Conservation (phyloP, 805 yeast genomes). For the Brettanomyces nanus region DNA sequence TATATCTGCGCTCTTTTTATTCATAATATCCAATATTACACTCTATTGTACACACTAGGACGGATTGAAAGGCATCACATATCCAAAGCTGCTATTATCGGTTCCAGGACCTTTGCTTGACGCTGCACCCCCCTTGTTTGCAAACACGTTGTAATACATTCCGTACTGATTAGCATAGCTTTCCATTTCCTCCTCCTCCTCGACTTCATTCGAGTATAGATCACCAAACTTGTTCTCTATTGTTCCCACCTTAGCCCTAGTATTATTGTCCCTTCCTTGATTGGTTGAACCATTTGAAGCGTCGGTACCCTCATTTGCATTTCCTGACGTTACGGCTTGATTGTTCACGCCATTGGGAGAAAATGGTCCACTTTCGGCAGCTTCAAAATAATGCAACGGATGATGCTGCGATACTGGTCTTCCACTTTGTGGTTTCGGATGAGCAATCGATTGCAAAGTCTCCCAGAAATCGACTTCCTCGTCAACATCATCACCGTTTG, state of each 20-base stretch:
- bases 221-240: background rate
- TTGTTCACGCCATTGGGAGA: constrained; percentile 10
- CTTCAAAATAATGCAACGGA: constrained; percentile 36
- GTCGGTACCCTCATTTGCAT: background rate
- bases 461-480: constrained; percentile 71
- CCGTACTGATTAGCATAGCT: constrained; percentile 27
- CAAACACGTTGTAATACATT: constrained; percentile 24
- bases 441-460: constrained; percentile 50
- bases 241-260: no score
- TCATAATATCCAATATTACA: no score
- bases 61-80: constrained; percentile 26
- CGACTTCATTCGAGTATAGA: constrained; percentile 19
- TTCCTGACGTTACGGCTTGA: no score
- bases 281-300: background rate
- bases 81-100: constrained; percentile 9
- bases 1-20: no score
- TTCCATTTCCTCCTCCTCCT: constrained; percentile 20
- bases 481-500: constrained; percentile 36
- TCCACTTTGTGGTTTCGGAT: constrained; percentile 23
- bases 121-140: constrained; percentile 12
- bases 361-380: constrained; percentile 15
- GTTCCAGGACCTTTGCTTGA: background rate
- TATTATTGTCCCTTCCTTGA: background rate
- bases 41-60: constrained; percentile 9
- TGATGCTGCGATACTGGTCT: constrained; percentile 48